phyloP scores from a whole-genome alignment of 2,329 filamentous ascomycete genomes.

The Cladosporium sp. region DNA sequence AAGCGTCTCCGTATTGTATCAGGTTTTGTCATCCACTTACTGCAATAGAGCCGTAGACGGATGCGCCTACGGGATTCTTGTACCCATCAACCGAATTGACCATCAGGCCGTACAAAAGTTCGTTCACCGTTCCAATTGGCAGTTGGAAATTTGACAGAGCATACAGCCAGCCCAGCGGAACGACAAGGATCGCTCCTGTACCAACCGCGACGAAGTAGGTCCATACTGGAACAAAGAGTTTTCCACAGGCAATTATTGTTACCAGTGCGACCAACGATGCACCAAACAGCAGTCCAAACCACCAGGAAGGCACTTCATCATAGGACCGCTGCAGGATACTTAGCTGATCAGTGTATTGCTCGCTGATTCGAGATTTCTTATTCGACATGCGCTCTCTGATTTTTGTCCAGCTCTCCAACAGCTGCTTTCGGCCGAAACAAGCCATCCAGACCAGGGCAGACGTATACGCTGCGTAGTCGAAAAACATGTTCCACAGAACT shows the following conservation, averaged over 20 bases:
- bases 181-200: constrained; percentile 52
- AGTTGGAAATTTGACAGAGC: constrained; percentile 54
- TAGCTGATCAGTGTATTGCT: constrained; percentile 57
- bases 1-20: not conserved
- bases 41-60: constrained; percentile 54
- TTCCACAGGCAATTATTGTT: constrained; percentile 47
- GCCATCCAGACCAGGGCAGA: constrained; percentile 57
- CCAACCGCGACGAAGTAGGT: constrained; percentile 56
- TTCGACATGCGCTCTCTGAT: constrained; percentile 32
- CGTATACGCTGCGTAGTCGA: constrained; percentile 57
- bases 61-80: constrained; percentile 56
- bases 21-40: constrained; percentile 30
- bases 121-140: constrained; percentile 56
- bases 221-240: constrained; percentile 57
- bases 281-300: constrained; percentile 52
- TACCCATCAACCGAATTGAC: constrained; percentile 48
- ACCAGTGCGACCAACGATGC: constrained; percentile 49
- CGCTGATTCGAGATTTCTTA: constrained; percentile 38
- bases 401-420: constrained; percentile 44
- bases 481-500: constrained; percentile 56
- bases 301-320: constrained; percentile 56
- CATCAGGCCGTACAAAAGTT: constrained; percentile 59
- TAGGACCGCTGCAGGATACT: constrained; percentile 57
- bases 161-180: constrained; percentile 58
- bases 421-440: constrained; percentile 50